phyloP scores from a whole-genome alignment of 495 filamentous ascomycete genomes.

The Bryoglossum gracile region DNA sequence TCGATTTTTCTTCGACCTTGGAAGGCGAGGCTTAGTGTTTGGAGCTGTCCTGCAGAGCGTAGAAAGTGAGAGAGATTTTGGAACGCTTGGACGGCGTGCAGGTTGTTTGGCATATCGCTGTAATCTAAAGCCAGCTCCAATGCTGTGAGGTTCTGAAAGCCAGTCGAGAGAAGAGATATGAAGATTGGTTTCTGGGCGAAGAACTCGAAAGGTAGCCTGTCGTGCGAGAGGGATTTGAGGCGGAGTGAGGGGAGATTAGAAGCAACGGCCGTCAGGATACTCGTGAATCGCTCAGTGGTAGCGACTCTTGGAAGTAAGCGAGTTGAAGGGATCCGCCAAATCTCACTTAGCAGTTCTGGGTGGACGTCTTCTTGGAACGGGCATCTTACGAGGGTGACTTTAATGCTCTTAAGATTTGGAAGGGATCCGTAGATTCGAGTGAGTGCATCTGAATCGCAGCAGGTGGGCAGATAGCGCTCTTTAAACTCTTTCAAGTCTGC shows the following conservation, averaged over 20 bases:
- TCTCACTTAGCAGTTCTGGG: slow-evolving; percentile 7
- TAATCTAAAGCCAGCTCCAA: slow-evolving; percentile 15
- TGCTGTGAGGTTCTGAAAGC: slow-evolving; percentile 5
- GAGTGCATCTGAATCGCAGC: slow-evolving; percentile 5
- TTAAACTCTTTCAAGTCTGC: neutral
- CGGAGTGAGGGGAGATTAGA: neutral
- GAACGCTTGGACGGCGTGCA: slow-evolving; percentile 8
- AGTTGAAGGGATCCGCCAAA: slow-evolving; percentile 20
- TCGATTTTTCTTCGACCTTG: slow-evolving; percentile 12
- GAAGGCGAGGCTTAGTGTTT: slow-evolving; percentile 6
- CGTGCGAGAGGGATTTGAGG: slow-evolving; percentile 13
- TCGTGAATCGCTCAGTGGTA: slow-evolving; percentile 15
- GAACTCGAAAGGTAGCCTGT: slow-evolving; percentile 21
- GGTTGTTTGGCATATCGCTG: slow-evolving; percentile 16
- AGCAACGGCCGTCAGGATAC: slow-evolving; percentile 5
- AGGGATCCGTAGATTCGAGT: neutral
- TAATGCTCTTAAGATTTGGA: slow-evolving; percentile 7
- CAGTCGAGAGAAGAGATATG: slow-evolving; percentile 3
- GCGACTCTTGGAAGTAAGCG: slow-evolving; percentile 13
- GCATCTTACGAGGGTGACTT: slow-evolving; percentile 9
- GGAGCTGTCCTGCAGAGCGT: neutral
- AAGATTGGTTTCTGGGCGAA: slow-evolving; percentile 14
- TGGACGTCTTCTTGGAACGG: slow-evolving; percentile 13
- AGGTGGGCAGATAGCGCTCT: slow-evolving; percentile 9
- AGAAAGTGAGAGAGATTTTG: slow-evolving; percentile 10